Percentiles rank a stretch among this genome's conserved stretches.
These are phyloP conservation scores for Pythium sp. DNA, from an alignment of 352 stramenopile species.

Conservation along the genomic window DNA sequence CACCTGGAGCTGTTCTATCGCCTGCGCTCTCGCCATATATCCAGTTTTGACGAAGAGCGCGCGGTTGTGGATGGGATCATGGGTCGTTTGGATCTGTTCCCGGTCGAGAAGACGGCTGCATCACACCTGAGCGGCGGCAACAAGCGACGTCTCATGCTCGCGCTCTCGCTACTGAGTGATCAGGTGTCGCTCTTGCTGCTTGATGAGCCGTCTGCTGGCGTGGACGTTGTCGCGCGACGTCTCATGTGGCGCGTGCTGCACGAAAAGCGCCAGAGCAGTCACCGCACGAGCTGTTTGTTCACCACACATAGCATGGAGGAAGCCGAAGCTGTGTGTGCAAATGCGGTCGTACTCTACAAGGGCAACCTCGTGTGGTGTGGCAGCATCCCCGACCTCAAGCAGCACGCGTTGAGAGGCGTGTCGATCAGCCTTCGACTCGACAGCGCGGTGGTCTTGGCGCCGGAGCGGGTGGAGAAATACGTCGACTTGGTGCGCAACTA, in stretches of 20 bases:
- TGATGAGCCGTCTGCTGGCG: slow-evolving; percentile 78
- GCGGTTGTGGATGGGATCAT: slow-evolving; percentile 44
- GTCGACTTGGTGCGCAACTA: slow-evolving; percentile 35
- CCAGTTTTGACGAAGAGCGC: slow-evolving; percentile 25
- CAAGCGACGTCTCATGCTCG: slow-evolving; percentile 78
- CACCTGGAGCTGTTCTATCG: slow-evolving; percentile 73
- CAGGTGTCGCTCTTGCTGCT: slow-evolving; percentile 64
- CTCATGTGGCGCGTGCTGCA: slow-evolving; percentile 81
- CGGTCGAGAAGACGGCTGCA: slow-evolving; percentile 51
- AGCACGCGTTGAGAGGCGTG: slow-evolving; percentile 59
- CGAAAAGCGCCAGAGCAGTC: slow-evolving; percentile 45
- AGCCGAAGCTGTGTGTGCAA: slow-evolving; percentile 77
- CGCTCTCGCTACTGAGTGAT: slow-evolving; percentile 65
- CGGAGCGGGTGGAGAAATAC: slow-evolving; percentile 39
- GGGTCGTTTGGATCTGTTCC: slow-evolving; percentile 54
- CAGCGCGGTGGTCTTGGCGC: slow-evolving; percentile 35
- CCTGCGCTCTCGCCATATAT: slow-evolving; percentile 35
- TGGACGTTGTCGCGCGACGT: slow-evolving; percentile 75
- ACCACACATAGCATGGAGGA: slow-evolving; percentile 88
- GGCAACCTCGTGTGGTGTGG: slow-evolving; percentile 70
- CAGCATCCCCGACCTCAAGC: slow-evolving; percentile 79
- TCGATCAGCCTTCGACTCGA: slow-evolving; percentile 71
- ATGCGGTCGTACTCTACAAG: slow-evolving; percentile 75
- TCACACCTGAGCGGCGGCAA: slow-evolving; percentile 78
- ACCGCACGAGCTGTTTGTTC: slow-evolving; percentile 68